Base-by-base conservation (phyloP, 345 rosid species). In the Citrus australasica region DNA sequence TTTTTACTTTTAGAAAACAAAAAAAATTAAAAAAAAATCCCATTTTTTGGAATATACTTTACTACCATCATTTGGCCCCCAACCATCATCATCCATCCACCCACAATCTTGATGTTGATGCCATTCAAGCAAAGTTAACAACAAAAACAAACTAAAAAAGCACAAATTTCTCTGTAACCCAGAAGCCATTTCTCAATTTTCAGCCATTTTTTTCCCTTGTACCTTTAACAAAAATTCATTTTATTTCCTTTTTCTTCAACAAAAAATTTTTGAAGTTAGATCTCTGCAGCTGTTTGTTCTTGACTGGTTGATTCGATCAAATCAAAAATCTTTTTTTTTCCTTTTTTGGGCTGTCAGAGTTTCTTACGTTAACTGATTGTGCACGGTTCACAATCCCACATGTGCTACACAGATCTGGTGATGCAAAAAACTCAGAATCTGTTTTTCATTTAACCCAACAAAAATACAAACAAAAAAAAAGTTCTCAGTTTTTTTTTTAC, bases 371-470 rank as follows among this genome's bases (percentile, higher is more conserved):
- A 60, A 63, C 66, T 69, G 80, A 51, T 2, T 55, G 51, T 71
- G 67, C 28, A 78, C 22, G 48, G 42, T 67, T 30, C 19, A 9
- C 51, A 53, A 19, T 16, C 58, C 22, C 6, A 10, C 24, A 6
- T 67, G 71, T 17, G 25, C 35, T 56, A 4, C 78, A 83, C 78
- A 85, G 90, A 87, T 87, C 90, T 83, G 85, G 65, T 75, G 67
- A 58, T 75, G 80, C 64, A 51, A 71, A 59, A 28, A n/a, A 22
- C 46, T 65, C 55, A 76, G 40, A 66, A 67, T 40, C 71, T 46
- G 33, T 69, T 69, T 46, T 46, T 53, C 58, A 53, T 53, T 53
- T 16, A 17, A 53, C 58, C 21, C 22, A 13, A 46, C 51, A 11
- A 42, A 10, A 40, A 40, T 38, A 9, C 48, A 40, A 40, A 30